Conservation (phyloP, 139 green algal genomes). For the Eudorina sp. region DNA sequence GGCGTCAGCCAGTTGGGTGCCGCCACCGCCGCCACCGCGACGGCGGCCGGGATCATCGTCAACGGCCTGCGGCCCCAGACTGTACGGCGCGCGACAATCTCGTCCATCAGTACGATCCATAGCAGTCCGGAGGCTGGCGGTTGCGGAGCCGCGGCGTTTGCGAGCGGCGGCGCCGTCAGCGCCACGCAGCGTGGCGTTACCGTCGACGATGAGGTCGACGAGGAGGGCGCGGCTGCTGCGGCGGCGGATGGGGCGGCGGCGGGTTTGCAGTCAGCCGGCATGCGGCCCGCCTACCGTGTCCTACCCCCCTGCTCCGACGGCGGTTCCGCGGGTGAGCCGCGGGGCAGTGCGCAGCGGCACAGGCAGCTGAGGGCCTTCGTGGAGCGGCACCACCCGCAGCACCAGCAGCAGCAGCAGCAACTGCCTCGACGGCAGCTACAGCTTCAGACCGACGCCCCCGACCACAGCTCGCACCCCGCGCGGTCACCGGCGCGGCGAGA, state of each 20-base stretch:
- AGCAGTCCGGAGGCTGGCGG: neutral
- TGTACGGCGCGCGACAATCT: neutral
- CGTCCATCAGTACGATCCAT: slow-evolving; percentile 8
- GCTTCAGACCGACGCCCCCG: neutral
- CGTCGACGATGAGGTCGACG: neutral
- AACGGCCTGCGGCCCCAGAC: neutral
- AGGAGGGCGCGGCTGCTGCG: neutral
- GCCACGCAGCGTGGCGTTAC: neutral
- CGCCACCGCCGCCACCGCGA: neutral
- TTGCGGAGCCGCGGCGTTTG: neutral
- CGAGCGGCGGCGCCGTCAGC: too few species aligned
- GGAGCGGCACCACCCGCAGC: neutral
- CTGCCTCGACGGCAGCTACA: neutral
- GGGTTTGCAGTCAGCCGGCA: too few species aligned
- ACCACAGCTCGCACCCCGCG: neutral
- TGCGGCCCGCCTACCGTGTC: too few species aligned
- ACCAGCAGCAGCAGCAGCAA: neutral
- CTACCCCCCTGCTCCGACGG: too few species aligned
- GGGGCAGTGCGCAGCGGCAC: neutral
- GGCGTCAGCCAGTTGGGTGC: slow-evolving; percentile 3
- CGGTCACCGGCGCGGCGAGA: too few species aligned
- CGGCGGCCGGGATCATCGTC: neutral
- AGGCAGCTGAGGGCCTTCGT: neutral
- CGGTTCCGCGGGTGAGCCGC: neutral
- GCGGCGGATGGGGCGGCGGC: neutral